A percentile compares a stretch with the other conserved stretches of the same genome.
These are phyloP conservation scores for Diaporthe ampelina DNA, from an alignment of 2,329 filamentous ascomycete genomes.

Conservation along the genomic window DNA sequence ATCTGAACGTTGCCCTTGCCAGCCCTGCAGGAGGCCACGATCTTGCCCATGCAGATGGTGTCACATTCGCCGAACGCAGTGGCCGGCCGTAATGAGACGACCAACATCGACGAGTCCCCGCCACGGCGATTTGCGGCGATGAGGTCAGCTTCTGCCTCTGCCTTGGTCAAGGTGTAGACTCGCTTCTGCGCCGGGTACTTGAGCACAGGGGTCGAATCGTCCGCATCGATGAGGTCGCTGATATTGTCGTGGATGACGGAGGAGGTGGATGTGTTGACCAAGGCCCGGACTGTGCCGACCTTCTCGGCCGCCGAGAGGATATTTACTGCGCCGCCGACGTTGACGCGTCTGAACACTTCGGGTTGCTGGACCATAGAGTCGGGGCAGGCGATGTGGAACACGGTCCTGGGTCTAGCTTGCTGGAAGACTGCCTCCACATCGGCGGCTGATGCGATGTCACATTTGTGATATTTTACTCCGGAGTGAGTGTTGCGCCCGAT, in stretches of 20 bases:
- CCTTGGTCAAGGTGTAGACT: not conserved
- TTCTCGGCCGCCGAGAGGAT: not conserved
- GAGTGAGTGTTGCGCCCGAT: conserved; percentile 35
- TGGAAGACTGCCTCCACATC: conserved; percentile 24
- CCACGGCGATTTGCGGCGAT: not conserved
- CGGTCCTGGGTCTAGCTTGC: conserved; percentile 38
- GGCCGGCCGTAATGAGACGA: not conserved
- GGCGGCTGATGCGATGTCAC: conserved; percentile 36
- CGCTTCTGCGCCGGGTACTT: not conserved
- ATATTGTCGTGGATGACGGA: not conserved
- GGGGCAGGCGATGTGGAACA: conserved; percentile 43
- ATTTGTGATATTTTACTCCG: conserved; percentile 40
- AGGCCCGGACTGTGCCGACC: not conserved
- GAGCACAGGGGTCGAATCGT: not conserved
- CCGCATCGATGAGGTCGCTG: not conserved
- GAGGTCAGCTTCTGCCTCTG: not conserved
- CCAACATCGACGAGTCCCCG: not conserved
- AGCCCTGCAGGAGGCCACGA: not conserved
- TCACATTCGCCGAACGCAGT: not conserved
- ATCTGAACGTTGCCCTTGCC: not conserved
- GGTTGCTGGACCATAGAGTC: conserved; percentile 6
- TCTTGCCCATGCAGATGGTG: not conserved
- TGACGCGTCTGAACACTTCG: not conserved
- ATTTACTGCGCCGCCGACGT: not conserved
- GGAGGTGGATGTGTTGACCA: conserved; percentile 14